Percentiles rank a stretch among this genome's conserved stretches.
Evolutionary conservation across 192 early-diverging fungal species (phyloP).

Genomic region (Gamsiella multidivaricata): DNA sequence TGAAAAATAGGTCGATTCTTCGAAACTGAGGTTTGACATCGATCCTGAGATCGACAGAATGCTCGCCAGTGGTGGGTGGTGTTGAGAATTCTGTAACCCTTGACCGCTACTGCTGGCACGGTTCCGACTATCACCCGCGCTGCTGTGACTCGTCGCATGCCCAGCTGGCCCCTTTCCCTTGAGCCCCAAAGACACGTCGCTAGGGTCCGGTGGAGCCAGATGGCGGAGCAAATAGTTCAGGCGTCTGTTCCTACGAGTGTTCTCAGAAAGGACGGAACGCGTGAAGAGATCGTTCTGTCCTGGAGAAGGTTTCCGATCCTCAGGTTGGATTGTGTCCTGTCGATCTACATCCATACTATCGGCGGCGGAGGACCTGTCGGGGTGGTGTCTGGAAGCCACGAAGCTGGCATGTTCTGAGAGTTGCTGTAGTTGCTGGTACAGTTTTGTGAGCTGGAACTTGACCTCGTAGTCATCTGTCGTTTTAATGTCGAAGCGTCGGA

Average conservation of each 20-base stretch:
- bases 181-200: not conserved
- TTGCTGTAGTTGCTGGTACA: constrained; percentile 36
- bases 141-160: not conserved
- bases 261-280: constrained; percentile 23
- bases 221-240: constrained; percentile 50
- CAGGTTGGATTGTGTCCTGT: not conserved
- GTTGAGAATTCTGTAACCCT: not conserved
- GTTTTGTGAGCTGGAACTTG: constrained; percentile 28
- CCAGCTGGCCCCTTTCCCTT: not conserved
- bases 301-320: constrained; percentile 16
- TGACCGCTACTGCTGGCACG: not conserved
- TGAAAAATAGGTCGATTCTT: constrained; percentile 50
- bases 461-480: constrained; percentile 35
- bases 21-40: constrained; percentile 49
- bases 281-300: constrained; percentile 41
- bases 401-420: constrained; percentile 23
- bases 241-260: constrained; percentile 36
- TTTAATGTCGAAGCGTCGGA: not conserved
- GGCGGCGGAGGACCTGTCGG: not conserved
- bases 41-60: constrained; percentile 49
- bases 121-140: not conserved
- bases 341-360: constrained; percentile 17
- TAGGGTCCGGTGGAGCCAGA: constrained; percentile 32
- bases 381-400: constrained; percentile 1
- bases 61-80: constrained; percentile 29